phyloP scores from a whole-genome alignment of 176 grass and related monocot species.

The Pharus latifolius region DNA sequence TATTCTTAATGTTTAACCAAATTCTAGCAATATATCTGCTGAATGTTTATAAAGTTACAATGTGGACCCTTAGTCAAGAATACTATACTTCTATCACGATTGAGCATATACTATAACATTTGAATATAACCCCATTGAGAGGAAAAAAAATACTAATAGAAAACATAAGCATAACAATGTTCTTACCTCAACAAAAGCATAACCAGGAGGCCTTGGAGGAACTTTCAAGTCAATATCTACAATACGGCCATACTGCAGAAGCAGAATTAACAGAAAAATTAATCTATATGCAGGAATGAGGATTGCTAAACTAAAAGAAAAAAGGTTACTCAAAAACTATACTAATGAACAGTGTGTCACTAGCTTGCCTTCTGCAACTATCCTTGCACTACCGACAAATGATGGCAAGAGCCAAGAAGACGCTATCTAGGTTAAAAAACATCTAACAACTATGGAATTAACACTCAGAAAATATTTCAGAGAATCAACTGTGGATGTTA shows the following conservation, averaged over 20 bases:
- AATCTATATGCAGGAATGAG: background rate
- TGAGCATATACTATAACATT: background rate
- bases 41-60: too few species aligned
- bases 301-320: background rate
- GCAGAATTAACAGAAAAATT: constrained; percentile 6
- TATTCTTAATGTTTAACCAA: too few species aligned
- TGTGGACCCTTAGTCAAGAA: too few species aligned
- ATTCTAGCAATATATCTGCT: too few species aligned
- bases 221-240: constrained; percentile 92
- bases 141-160: background rate
- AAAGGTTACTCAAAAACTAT: background rate
- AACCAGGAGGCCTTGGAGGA: constrained; percentile 86
- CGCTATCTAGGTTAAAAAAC: background rate
- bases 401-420: background rate
- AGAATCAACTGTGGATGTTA: background rate
- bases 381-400: background rate
- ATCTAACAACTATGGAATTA: background rate
- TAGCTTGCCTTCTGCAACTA: background rate
- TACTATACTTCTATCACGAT: too few species aligned
- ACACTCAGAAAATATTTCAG: background rate
- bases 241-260: constrained; percentile 74
- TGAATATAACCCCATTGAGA: background rate
- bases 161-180: background rate
- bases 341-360: background rate
- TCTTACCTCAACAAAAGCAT: constrained; percentile 89